These are phyloP conservation scores for Suillus subluteus DNA, from an alignment of 768 basidiomycete genomes.

Conservation along the genomic window DNA sequence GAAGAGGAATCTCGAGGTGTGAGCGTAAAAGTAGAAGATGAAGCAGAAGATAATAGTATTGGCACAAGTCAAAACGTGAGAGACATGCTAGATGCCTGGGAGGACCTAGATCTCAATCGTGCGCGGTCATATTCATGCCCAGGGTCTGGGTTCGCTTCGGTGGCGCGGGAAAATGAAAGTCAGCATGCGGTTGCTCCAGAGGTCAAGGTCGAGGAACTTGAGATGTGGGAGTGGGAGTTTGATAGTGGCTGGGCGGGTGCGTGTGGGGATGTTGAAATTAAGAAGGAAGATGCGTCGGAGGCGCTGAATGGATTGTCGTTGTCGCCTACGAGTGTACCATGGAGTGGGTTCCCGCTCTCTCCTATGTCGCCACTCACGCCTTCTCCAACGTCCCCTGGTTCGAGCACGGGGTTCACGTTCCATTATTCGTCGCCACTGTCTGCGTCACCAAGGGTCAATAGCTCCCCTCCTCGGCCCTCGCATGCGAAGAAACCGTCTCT, in stretches of 20 bases:
- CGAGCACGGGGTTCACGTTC: slow-evolving; percentile 19
- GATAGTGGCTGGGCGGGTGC: slow-evolving; percentile 30
- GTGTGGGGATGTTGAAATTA: slow-evolving; percentile 45
- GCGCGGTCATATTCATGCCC: slow-evolving; percentile 3
- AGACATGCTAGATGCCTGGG: slow-evolving; percentile 72
- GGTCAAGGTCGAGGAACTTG: slow-evolving; percentile 47
- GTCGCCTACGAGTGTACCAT: slow-evolving; percentile 6
- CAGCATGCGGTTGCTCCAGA: slow-evolving; percentile 37
- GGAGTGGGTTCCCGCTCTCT: slow-evolving; percentile 15
- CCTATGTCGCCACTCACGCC: slow-evolving; percentile 26
- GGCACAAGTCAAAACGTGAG: slow-evolving; percentile 65
- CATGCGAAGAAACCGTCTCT: neutral
- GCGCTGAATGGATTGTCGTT: slow-evolving; percentile 8
- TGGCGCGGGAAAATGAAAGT: slow-evolving; percentile 25
- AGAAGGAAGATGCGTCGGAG: slow-evolving; percentile 38
- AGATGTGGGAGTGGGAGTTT: slow-evolving; percentile 41
- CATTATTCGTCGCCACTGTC: slow-evolving; percentile 19
- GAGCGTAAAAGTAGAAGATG: slow-evolving; percentile 23
- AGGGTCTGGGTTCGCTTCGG: neutral
- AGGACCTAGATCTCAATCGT: slow-evolving; percentile 51
- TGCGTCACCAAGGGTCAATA: slow-evolving; percentile 8
- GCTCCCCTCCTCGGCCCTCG: slow-evolving; percentile 7
- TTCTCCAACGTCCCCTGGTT: slow-evolving; percentile 19
- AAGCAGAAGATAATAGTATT: slow-evolving; percentile 29
- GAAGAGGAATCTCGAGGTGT: slow-evolving; percentile 6